Conservation (phyloP, 2,329 filamentous ascomycete genomes). For the Dryadomyces sulphureus region DNA sequence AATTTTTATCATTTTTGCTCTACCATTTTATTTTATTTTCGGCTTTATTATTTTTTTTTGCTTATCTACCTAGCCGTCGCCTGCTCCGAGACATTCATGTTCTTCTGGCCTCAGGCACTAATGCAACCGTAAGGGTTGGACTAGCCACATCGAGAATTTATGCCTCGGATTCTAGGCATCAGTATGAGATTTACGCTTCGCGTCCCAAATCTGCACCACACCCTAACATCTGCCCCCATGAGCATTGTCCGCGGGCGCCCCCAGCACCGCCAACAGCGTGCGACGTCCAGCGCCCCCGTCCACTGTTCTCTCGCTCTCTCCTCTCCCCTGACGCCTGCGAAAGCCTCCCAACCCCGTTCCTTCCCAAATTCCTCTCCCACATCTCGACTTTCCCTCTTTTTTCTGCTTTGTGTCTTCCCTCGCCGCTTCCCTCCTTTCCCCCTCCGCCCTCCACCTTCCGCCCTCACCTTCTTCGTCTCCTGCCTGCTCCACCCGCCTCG, state of each 20-base stretch:
- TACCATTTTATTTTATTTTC: background rate
- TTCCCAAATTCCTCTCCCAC: constrained; percentile 7
- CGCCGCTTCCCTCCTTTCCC: background rate
- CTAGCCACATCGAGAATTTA: background rate
- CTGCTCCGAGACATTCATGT: background rate
- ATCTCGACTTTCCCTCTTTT: constrained; percentile 7
- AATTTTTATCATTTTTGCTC: background rate
- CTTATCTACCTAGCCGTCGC: background rate
- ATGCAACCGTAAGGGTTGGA: background rate
- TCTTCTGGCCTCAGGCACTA: background rate
- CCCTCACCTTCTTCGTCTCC: constrained; percentile 1
- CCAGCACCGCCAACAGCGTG: background rate
- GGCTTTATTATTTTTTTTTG: background rate
- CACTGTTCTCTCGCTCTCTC: background rate
- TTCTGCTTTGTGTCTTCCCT: background rate
- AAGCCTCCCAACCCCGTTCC: constrained; percentile 2
- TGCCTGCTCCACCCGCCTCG: background rate
- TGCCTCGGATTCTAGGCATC: constrained; percentile 9
- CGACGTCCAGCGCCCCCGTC: background rate
- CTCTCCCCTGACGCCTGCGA: background rate
- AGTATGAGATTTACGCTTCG: constrained; percentile 13
- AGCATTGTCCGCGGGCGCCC: background rate
- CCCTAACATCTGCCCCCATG: background rate
- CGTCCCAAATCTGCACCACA: constrained; percentile 9
- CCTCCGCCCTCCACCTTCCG: background rate